Conservation (phyloP, 768 basidiomycete species). For the Suillus decipiens region DNA sequence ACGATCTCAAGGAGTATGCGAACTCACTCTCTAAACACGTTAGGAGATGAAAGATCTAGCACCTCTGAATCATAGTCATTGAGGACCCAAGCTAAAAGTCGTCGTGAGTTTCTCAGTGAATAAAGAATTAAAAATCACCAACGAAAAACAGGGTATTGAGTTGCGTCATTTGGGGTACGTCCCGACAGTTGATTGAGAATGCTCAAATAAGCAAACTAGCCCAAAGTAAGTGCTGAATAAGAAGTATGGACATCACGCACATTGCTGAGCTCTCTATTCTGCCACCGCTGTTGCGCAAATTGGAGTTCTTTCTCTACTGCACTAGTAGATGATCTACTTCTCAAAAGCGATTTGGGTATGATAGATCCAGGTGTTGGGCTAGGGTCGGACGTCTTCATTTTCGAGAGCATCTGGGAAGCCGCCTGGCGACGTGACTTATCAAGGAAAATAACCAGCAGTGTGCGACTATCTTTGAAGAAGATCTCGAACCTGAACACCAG, state of each 20-base stretch:
- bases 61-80: slow-evolving; percentile 76
- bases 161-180: slow-evolving; percentile 91
- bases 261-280: slow-evolving; percentile 88
- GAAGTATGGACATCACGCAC: slow-evolving; percentile 42
- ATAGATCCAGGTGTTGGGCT: slow-evolving; percentile 28
- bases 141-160: slow-evolving; percentile 93
- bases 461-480: slow-evolving; percentile 91
- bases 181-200: slow-evolving; percentile 92
- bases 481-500: slow-evolving; percentile 67
- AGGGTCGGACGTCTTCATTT: neutral
- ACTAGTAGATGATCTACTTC: slow-evolving; percentile 12
- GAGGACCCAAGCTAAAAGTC: slow-evolving; percentile 79
- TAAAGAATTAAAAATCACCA: slow-evolving; percentile 25
- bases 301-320: slow-evolving; percentile 48
- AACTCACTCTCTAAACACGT: slow-evolving; percentile 73
- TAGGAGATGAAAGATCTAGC: slow-evolving; percentile 62
- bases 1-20: neutral
- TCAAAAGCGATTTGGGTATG: slow-evolving; percentile 30
- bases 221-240: slow-evolving; percentile 3
- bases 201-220: slow-evolving; percentile 84
- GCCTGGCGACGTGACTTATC: slow-evolving; percentile 65
- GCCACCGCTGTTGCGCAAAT: slow-evolving; percentile 82
- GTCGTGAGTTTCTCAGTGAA: neutral
- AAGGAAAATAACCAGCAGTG: slow-evolving; percentile 80
- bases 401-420: slow-evolving; percentile 51